Percentiles rank a stretch among this genome's conserved stretches.
These are phyloP conservation scores for Moesziomyces sp. DNA, from an alignment of 1,284 basidiomycete genomes.

Conservation along the genomic window DNA sequence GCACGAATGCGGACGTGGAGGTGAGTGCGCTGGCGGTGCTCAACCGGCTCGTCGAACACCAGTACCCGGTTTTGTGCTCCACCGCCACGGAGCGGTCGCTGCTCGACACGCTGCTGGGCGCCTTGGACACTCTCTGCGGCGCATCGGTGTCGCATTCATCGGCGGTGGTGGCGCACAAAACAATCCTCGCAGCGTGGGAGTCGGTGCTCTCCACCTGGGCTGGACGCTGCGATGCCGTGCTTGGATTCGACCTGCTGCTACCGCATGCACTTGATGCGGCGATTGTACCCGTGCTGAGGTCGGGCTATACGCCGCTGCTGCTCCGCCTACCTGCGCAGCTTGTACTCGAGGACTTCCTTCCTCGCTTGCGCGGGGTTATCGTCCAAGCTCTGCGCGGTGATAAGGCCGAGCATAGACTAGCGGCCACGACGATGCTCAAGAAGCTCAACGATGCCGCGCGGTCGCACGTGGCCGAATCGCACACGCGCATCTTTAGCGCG, in stretches of 20 bases:
- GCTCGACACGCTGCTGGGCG: slow-evolving; percentile 11
- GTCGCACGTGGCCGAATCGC: slow-evolving; percentile 2
- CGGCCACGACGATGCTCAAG: slow-evolving; percentile 20
- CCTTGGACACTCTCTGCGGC: slow-evolving; percentile 2
- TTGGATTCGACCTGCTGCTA: slow-evolving; percentile 38
- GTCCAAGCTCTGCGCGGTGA: slow-evolving; percentile 1
- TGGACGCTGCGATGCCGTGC: slow-evolving; percentile 32
- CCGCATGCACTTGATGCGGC: not conserved
- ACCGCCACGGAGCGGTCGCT: slow-evolving; percentile 28
- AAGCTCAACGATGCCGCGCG: slow-evolving; percentile 19
- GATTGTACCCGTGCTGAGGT: slow-evolving; percentile 3
- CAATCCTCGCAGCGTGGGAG: slow-evolving; percentile 30
- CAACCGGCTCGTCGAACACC: slow-evolving; percentile 46
- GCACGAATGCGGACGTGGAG: slow-evolving; percentile 18
- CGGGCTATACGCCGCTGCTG: slow-evolving; percentile 26
- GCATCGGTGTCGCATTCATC: not conserved
- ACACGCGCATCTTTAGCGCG: slow-evolving; percentile 25
- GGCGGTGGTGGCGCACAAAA: slow-evolving; percentile 26
- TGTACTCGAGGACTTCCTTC: slow-evolving; percentile 52
- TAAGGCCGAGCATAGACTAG: slow-evolving; percentile 6
- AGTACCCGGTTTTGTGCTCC: slow-evolving; percentile 39
- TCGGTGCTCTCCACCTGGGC: slow-evolving; percentile 26
- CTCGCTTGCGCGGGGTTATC: slow-evolving; percentile 2
- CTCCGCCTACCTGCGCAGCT: slow-evolving; percentile 45
- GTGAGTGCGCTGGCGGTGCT: slow-evolving; percentile 48